Percentiles rank a stretch among this genome's conserved stretches.
Conservation (phyloP, 179 eudicot species). For the Gypsophila paniculata region DNA sequence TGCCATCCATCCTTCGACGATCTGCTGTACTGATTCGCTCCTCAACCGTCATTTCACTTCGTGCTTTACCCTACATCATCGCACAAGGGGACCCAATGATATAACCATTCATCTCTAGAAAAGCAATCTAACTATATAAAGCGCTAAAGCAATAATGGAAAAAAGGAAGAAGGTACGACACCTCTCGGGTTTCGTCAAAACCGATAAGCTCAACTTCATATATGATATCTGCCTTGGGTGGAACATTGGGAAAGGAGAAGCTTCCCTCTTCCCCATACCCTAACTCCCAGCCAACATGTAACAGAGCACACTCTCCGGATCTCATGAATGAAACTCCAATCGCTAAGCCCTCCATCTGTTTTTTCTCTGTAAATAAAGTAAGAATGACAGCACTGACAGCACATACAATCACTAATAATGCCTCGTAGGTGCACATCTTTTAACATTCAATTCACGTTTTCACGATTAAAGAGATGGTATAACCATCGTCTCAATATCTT, state of each 20-base stretch:
- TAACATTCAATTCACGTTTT: not conserved
- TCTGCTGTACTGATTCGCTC: slow-evolving; percentile 94
- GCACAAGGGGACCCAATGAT: not conserved
- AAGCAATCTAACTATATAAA: not conserved
- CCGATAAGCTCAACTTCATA: slow-evolving; percentile 96
- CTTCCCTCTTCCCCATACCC: slow-evolving; percentile 92
- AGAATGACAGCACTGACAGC: not conserved
- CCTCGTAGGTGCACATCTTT: slow-evolving; percentile 7
- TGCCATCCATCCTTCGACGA: slow-evolving; percentile 95
- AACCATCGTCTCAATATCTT: too few relatives aligned
- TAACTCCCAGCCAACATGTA: slow-evolving; percentile 88
- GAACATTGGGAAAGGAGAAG: slow-evolving; percentile 96
- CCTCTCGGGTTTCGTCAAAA: slow-evolving; percentile 91
- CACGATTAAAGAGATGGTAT: slow-evolving; percentile 6
- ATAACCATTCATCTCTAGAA: not conserved
- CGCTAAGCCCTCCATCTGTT: slow-evolving; percentile 76
- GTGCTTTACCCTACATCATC: slow-evolving; percentile 69
- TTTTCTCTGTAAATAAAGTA: slow-evolving; percentile 61
- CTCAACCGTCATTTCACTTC: slow-evolving; percentile 96
- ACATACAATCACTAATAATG: not conserved
- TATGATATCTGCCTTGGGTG: slow-evolving; percentile 80
- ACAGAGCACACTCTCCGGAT: slow-evolving; percentile 81
- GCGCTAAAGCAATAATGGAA: not conserved
- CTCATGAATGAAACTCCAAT: slow-evolving; percentile 81
- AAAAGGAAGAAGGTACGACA: slow-evolving; percentile 20